Evolutionary conservation across 768 basidiomycete species (phyloP), one percentile per base, ranked within the genome.

Genomic region (Phaeotremella skinneri): DNA sequence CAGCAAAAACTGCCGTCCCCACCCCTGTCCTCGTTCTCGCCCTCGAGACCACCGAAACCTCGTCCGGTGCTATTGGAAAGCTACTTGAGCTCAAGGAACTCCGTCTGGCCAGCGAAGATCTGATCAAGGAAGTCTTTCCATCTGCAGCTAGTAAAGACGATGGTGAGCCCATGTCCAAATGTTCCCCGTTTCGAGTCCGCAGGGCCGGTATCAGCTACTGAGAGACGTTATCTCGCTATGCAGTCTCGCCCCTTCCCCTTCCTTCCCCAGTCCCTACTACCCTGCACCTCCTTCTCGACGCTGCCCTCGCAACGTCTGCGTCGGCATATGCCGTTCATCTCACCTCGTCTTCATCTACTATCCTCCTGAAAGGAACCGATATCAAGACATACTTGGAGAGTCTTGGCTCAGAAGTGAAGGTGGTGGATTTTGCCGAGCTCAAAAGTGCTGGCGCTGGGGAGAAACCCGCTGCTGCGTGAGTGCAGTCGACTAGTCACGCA

Each of bases 1-100:
- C 91, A 2, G 87, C 91, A n/a, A 96, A 96, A 77, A 83, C 84
- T 0, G 89, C 88, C 5, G 84, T 83, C 29, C 85, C 90, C 1
- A 82, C 90, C 52, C 92, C 91, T 6, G 85, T 97, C 58, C 82
- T 97, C 64, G 86, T 93, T 59, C 83, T 97, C 75, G 89, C 90
- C 9, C 81, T 85, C 69, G 91, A 94, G 70, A 81, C 83, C 26
- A 89, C 89, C n/a, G 88, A 92, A 70, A 88, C 87, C 6, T 86
- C 83, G 75, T 87, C 90, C 2, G 82, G 81, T 2, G 83, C 85
- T 13, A 82, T 96, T 62, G 88, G 83, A 31, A 91, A 89, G 79
- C 84, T 74, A 72, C 69, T 79, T 58, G 67, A 70, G 48, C 62
- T 93, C 77, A 96, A 94, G 80, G 92, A 97, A 57, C 80, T 93